Base-by-base conservation (phyloP, 179 eudicot species). In the Beta corolliflora region DNA sequence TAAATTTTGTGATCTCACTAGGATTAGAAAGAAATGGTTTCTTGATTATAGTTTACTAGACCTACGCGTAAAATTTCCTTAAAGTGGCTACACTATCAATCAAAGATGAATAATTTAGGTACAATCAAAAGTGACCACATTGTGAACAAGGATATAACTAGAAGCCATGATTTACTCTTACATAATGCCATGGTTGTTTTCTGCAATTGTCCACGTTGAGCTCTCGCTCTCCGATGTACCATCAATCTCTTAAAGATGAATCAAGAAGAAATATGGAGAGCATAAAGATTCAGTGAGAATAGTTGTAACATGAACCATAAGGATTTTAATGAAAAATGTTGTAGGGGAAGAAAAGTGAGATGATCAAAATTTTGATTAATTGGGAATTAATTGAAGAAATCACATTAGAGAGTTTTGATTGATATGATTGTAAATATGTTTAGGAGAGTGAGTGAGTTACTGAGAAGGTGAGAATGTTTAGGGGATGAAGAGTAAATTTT, bases 121-220 rank as follows among this genome's bases (percentile, higher is more conserved):
- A 88, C n/a, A 70, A 93, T 82, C 71, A 94, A 80, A 16, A 85
- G 55, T 60, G 90, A 92, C 98, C 98, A 94, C 29, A 91, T 55
- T 59, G 86, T 71, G 56, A 94, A 93, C 66, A 93, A 59, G 6
- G 82, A 36, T 52, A 89, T 73, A 58, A 86, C 82, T 11, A 86
- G 81, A 9, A 89, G 76, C 94, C 95, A 91, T 10, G 87, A 75
- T 54, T 87, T 88, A 41, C 82, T 85, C 71, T 88, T 88, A 81
- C 85, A 85, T 36, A 78, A 63, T 16, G 79, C 76, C 81, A 71
- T 79, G 46, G n/a, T 58, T 41, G 81, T 71, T 68, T 80, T 85
- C n/a, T 83, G 83, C 83, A 80, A 73, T 66, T 75, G 77, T 41
- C 85, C 75, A 3, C 82, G 77, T 54, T 64, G 77, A 73, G 21